Percentiles rank a stretch among this genome's conserved stretches.
Evolutionary conservation across 2,329 filamentous ascomycete genomes (phyloP).

Genomic region (Nothomitra cinnamomea): DNA sequence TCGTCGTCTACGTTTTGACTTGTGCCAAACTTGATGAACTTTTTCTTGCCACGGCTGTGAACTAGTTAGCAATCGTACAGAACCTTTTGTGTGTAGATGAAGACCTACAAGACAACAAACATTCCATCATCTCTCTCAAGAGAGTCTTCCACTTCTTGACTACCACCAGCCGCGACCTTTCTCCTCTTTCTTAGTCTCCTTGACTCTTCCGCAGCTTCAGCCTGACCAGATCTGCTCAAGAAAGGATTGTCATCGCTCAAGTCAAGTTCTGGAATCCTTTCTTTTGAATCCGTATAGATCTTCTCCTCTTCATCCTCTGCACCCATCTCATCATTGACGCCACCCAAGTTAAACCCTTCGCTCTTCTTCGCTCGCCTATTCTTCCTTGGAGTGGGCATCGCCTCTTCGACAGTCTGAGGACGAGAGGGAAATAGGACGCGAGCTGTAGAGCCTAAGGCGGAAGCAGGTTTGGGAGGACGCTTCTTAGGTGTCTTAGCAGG

Average conservation of each 20-base stretch:
- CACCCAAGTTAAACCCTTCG: slow-evolving; percentile 36
- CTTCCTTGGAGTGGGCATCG: slow-evolving; percentile 42
- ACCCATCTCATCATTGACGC: slow-evolving; percentile 41
- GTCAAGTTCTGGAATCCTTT: slow-evolving; percentile 50
- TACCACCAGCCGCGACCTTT: slow-evolving; percentile 26
- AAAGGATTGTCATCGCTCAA: slow-evolving; percentile 57
- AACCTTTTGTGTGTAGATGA: background rate
- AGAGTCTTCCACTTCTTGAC: slow-evolving; percentile 40
- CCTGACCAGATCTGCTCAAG: slow-evolving; percentile 26
- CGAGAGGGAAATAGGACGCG: slow-evolving; percentile 36
- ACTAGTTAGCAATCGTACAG: slow-evolving; percentile 13
- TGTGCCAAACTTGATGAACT: slow-evolving; percentile 51
- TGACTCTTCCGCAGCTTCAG: slow-evolving; percentile 17
- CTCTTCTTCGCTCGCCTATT: slow-evolving; percentile 38
- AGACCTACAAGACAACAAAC: slow-evolving; percentile 59
- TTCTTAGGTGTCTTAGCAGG: slow-evolving; percentile 63
- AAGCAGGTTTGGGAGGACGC: slow-evolving; percentile 19
- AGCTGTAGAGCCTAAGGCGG: slow-evolving; percentile 23
- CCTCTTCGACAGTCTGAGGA: slow-evolving; percentile 41
- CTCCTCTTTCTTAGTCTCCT: slow-evolving; percentile 11
- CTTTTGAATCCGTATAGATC: slow-evolving; percentile 67
- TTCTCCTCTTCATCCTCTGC: slow-evolving; percentile 21
- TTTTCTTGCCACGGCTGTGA: slow-evolving; percentile 57
- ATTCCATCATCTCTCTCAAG: slow-evolving; percentile 52
- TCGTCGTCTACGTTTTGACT: slow-evolving; percentile 17